Conservation (phyloP, 257 asterid genomes). For the Plantago major region DNA sequence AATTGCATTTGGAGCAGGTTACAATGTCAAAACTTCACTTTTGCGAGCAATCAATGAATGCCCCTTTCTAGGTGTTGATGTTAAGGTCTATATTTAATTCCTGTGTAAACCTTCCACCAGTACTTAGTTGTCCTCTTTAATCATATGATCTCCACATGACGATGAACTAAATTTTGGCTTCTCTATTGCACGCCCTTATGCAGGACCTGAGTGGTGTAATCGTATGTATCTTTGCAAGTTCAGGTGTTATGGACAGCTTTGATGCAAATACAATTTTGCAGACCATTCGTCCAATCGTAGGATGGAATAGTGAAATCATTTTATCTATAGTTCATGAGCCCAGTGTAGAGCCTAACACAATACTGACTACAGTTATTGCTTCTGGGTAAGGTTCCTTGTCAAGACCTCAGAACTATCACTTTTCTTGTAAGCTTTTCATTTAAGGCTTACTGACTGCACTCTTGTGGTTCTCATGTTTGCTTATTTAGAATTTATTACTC, state of each 20-base stretch:
- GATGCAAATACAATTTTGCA: slow-evolving; percentile 42
- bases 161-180: slow-evolving; percentile 9
- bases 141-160: slow-evolving; percentile 4
- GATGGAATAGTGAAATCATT: slow-evolving; percentile 50
- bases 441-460: no score
- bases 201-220: slow-evolving; percentile 71
- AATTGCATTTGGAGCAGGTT: slow-evolving; percentile 86
- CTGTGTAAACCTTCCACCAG: slow-evolving; percentile 15
- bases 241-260: slow-evolving; percentile 45
- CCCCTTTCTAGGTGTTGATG: slow-evolving; percentile 69
- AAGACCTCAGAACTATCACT: not conserved
- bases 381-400: slow-evolving; percentile 59
- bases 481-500: not conserved
- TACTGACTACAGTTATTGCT: slow-evolving; percentile 62
- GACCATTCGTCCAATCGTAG: slow-evolving; percentile 47
- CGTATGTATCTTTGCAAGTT: slow-evolving; percentile 73
- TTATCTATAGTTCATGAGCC: slow-evolving; percentile 53
- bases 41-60: slow-evolving; percentile 66
- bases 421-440: slow-evolving; percentile 6
- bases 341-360: slow-evolving; percentile 48
- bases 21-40: slow-evolving; percentile 59
- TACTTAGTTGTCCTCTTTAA: slow-evolving; percentile 14
- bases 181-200: slow-evolving; percentile 17
- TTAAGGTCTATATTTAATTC: slow-evolving; percentile 44
- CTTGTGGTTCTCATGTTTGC: slow-evolving; percentile 1